These are phyloP conservation scores for Powellomyces hirtus DNA, from an alignment of 192 early-diverging fungal species.

Conservation along the genomic window DNA sequence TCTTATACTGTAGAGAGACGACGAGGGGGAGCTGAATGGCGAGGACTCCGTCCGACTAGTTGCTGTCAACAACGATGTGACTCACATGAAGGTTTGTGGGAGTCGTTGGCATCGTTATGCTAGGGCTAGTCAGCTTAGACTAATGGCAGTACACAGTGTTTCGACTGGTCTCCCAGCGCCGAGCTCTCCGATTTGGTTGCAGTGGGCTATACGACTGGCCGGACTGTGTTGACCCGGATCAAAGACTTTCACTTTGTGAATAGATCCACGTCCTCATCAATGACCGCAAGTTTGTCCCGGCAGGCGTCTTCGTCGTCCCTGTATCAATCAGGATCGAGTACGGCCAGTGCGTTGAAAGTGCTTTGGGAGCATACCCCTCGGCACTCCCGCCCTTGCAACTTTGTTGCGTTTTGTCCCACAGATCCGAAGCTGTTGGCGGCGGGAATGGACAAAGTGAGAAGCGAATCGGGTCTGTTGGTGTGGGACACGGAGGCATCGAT, in stretches of 20 bases:
- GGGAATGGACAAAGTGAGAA: conserved; percentile 73
- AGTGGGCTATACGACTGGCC: conserved; percentile 58
- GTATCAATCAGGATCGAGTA: not conserved
- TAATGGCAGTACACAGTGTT: conserved; percentile 44
- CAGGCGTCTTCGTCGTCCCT: conserved; percentile 14
- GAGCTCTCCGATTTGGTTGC: conserved; percentile 57
- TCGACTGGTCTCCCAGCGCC: conserved; percentile 65
- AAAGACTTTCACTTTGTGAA: conserved; percentile 12
- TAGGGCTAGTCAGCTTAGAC: not conserved
- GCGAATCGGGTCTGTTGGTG: conserved; percentile 67
- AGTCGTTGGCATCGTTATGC: not conserved
- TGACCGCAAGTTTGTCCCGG: not conserved
- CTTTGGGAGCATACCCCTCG: conserved; percentile 45
- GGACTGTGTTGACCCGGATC: conserved; percentile 51
- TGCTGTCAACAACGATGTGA: conserved; percentile 45
- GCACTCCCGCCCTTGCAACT: conserved; percentile 63
- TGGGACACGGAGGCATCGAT: conserved; percentile 70
- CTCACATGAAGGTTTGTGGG: conserved; percentile 44
- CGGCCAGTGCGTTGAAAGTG: conserved; percentile 7
- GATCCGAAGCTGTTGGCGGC: conserved; percentile 59
- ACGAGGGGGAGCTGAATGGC: not conserved
- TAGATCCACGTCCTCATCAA: not conserved
- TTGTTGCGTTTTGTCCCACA: conserved; percentile 68
- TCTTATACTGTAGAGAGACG: not conserved
- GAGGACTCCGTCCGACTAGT: conserved; percentile 29